Base-by-base conservation (phyloP, 371 early-diverging fungal genomes). In the Apophysomyces trapeziformis region DNA sequence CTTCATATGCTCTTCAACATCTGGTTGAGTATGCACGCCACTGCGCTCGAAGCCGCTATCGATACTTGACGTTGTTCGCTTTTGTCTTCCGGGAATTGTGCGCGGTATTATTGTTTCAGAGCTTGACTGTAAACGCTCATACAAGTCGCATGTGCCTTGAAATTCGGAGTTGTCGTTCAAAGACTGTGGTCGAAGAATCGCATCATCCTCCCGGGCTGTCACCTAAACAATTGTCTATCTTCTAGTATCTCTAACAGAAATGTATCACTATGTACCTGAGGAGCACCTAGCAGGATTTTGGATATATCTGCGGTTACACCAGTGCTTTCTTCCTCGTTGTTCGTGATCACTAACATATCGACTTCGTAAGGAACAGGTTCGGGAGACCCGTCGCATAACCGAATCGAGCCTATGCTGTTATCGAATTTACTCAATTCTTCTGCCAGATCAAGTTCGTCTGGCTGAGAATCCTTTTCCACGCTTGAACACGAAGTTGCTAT, bases 301-400 rank as follows among this genome's bases (percentile, higher is more conserved):
- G 68, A 68, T 36, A 68, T 68, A 45, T 64, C 64, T 21, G 58
- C 38, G 7, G 68, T 68, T 37, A 68, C 57, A 1, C 64, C 68
- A 1, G 68, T 68, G 44, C 58, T 38, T 18, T 57, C 58, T 8
- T 57, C 62, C 18, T 16, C 26, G 35, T 57, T 57, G 4, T 38
- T 39, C 0, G 46, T 18, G 16, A 45, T 45, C n/a, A n/a, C 7
- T 2, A 45, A 13, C 16, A 45, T 45, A 45, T 45, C 46, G 6
- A 45, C 18, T 3, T 26, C 46, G 21, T 56, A n/a, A 37, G 12
- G 38, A 44, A 32, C 14, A 38, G 45, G 35, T 36, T 44, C 35
- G 13, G 54, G 57, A 39, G 41, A 57, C 18, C 39, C 63, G 6
- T 46, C 45, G n/a, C 39, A 18, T n/a, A 35, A 47, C 9, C 59